These are phyloP conservation scores for Solanum pinnatisectum DNA, from an alignment of 257 asterid genomes.

Conservation along the genomic window DNA sequence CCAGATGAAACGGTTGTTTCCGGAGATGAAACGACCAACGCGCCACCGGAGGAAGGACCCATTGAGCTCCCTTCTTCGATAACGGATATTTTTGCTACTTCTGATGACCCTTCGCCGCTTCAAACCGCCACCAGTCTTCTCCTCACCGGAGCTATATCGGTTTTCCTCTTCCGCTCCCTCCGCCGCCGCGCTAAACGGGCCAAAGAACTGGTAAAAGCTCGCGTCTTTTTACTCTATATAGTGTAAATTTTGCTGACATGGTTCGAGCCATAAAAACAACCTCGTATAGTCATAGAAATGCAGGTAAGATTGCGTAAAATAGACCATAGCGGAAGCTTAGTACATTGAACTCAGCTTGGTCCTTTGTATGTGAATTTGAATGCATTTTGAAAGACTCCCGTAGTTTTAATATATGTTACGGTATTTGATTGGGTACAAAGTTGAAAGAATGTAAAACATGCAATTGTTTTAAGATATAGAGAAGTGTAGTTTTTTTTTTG, in stretches of 20 bases:
- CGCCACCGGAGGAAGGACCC: constrained; percentile 45
- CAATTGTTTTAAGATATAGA: not conserved
- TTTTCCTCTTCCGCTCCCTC: constrained; percentile 77
- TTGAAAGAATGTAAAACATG: not conserved
- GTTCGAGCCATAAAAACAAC: not conserved
- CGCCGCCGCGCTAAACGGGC: constrained; percentile 89
- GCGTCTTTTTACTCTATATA: not conserved
- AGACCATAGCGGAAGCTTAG: no score
- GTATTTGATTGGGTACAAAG: not conserved
- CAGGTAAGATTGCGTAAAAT: no score
- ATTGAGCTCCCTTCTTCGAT: constrained; percentile 49
- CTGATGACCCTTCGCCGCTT: constrained; percentile 51
- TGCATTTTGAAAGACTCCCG: not conserved
- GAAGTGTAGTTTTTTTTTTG: not conserved
- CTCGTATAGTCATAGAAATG: no score
- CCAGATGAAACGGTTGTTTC: not conserved
- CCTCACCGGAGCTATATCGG: constrained; percentile 77
- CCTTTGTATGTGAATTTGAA: no score
- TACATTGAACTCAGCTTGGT: no score
- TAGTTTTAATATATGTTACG: not conserved
- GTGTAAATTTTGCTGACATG: not conserved
- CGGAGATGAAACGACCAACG: not conserved
- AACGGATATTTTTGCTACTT: constrained; percentile 31
- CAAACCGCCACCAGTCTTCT: constrained; percentile 81
- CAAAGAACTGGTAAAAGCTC: constrained; percentile 42